Percentiles rank a stretch among this genome's conserved stretches.
Evolutionary conservation across 192 early-diverging fungal species (phyloP).

Genomic region (Coemansia sp.): DNA sequence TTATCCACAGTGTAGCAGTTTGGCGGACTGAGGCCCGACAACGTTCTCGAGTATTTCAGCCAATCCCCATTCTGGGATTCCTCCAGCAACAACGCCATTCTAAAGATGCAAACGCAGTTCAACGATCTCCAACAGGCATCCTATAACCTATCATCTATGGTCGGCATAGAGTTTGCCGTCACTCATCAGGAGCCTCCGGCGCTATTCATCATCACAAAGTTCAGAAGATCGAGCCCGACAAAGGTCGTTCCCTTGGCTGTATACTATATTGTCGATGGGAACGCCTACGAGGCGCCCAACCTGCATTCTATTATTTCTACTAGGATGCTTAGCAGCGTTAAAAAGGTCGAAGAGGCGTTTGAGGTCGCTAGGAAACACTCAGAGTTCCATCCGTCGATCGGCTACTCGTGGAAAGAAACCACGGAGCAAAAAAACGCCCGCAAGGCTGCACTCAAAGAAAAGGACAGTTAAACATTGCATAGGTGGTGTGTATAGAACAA

Average conservation of each 20-base stretch:
- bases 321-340: constrained; percentile 60
- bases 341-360: constrained; percentile 43
- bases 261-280: constrained; percentile 68
- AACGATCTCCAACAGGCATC: constrained; percentile 61
- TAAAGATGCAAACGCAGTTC: constrained; percentile 79
- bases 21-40: constrained; percentile 68
- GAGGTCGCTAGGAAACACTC: constrained; percentile 34
- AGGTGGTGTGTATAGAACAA: no score
- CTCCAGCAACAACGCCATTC: constrained; percentile 71
- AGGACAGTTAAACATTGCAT: no score
- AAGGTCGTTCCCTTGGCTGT: constrained; percentile 50
- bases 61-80: constrained; percentile 80
- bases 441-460: constrained; percentile 34
- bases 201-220: constrained; percentile 71
- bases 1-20: constrained; percentile 24
- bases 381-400: constrained; percentile 47
- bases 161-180: constrained; percentile 73
- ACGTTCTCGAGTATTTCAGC: constrained; percentile 78
- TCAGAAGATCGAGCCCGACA: constrained; percentile 57
- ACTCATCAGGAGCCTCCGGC: constrained; percentile 63
- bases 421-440: constrained; percentile 29
- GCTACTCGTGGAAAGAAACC: constrained; percentile 49
- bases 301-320: constrained; percentile 67
- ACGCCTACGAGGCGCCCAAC: constrained; percentile 71
- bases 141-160: constrained; percentile 60